Evolutionary conservation across 2,329 filamentous ascomycete genomes (phyloP).

Genomic region (Monosporascus cannonballus): DNA sequence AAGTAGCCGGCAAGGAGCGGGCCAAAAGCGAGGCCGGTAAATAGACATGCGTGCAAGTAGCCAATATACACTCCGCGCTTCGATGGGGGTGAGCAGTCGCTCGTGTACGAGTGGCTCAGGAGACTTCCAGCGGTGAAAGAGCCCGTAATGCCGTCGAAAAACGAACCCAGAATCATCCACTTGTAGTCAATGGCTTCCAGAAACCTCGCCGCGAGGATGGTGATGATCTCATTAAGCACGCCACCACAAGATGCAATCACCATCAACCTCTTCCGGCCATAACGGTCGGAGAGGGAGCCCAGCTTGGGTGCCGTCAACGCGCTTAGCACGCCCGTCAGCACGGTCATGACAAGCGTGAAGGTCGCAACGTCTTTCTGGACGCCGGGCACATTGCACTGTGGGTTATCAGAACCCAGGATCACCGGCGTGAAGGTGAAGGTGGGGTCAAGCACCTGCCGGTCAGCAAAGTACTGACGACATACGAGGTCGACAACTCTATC

Average conservation of each 20-base stretch:
- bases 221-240: conserved; percentile 67
- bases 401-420: conserved; percentile 62
- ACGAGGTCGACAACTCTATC: conserved; percentile 68
- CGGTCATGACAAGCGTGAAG: conserved; percentile 70
- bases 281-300: conserved; percentile 79
- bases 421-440: conserved; percentile 57
- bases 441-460: conserved; percentile 54
- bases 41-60: conserved; percentile 84
- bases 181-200: conserved; percentile 69
- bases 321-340: conserved; percentile 71
- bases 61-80: conserved; percentile 78
- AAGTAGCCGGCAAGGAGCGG: conserved; percentile 77
- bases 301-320: conserved; percentile 78
- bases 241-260: conserved; percentile 69
- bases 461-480: conserved; percentile 75
- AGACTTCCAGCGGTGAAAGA: conserved; percentile 80
- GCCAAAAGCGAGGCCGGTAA: conserved; percentile 81
- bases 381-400: conserved; percentile 72
- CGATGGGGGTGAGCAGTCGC: conserved; percentile 79
- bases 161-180: conserved; percentile 69
- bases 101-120: conserved; percentile 77
- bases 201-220: conserved; percentile 70
- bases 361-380: conserved; percentile 72
- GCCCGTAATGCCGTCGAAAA: conserved; percentile 77
- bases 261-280: conserved; percentile 72